Evolutionary conservation across 2,329 filamentous ascomycete species (phyloP).

Genomic region (Elsinoe australis): DNA sequence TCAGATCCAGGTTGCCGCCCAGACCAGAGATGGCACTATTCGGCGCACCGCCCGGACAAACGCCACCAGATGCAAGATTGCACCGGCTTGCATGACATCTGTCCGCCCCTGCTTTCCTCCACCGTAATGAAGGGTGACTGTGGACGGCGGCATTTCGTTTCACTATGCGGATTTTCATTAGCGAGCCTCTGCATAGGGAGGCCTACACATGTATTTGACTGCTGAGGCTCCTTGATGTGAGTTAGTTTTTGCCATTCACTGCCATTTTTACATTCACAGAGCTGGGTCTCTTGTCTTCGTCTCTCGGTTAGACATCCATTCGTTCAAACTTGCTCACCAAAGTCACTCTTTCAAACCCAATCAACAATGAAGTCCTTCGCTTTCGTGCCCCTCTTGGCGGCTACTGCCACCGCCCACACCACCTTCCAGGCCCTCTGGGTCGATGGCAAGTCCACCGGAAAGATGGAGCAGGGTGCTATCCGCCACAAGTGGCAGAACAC

Average conservation of each 20-base stretch:
- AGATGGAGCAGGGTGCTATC: conserved; percentile 24
- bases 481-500: conserved; percentile 30
- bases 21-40: conserved; percentile 8
- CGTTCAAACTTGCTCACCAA: conserved; percentile 14
- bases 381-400: conserved; percentile 2
- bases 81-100: conserved; percentile 8
- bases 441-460: conserved; percentile 38
- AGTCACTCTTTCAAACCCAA: conserved; percentile 9
- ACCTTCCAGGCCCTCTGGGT: conserved; percentile 47
- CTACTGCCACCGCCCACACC: conserved; percentile 34
- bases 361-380: conserved; percentile 11
- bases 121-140: conserved; percentile 12
- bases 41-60: not conserved
- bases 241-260: conserved; percentile 4
- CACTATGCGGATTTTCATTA: conserved; percentile 1
- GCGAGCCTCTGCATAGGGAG: conserved; percentile 4
- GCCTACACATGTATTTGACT: conserved; percentile 16
- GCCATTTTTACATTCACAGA: conserved; percentile 13
- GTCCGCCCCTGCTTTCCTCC: conserved; percentile 5
- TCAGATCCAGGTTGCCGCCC: not conserved
- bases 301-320: conserved; percentile 12
- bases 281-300: conserved; percentile 15
- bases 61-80: conserved; percentile 8
- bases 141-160: conserved; percentile 10
- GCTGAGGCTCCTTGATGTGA: conserved; percentile 9